Percentiles rank a stretch among this genome's conserved stretches.
These are phyloP conservation scores for Vicia villosa DNA, from an alignment of 306 rosid species.

Conservation along the genomic window DNA sequence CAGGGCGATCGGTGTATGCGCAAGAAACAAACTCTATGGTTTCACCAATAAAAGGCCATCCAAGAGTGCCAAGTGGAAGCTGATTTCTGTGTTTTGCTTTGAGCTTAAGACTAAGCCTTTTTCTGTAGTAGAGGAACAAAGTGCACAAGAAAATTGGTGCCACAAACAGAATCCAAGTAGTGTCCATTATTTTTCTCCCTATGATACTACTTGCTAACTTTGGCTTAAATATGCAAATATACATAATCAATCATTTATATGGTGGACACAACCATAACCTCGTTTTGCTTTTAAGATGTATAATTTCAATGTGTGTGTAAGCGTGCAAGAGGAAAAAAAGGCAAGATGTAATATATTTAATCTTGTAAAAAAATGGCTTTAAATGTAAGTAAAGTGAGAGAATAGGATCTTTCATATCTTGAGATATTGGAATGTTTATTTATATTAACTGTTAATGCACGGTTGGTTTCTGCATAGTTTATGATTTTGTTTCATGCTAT, in stretches of 20 bases:
- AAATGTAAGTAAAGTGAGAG: slow-evolving; percentile 18
- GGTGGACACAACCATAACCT: slow-evolving; percentile 48
- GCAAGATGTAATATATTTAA: slow-evolving; percentile 3
- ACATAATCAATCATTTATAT: slow-evolving; percentile 49
- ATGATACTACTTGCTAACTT: slow-evolving; percentile 37
- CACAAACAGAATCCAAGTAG: slow-evolving; percentile 56
- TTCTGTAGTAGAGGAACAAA: slow-evolving; percentile 53
- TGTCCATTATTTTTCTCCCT: slow-evolving; percentile 62
- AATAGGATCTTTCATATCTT: slow-evolving; percentile 13
- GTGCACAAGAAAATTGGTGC: slow-evolving; percentile 48
- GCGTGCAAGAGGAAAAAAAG: slow-evolving; percentile 47
- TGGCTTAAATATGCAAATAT: slow-evolving; percentile 56
- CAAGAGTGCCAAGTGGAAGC: slow-evolving; percentile 87
- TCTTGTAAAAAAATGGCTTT: slow-evolving; percentile 6
- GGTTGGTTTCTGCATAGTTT: slow-evolving; percentile 30
- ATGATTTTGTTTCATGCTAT: slow-evolving; percentile 31
- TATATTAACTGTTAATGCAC: slow-evolving; percentile 25
- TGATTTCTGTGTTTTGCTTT: slow-evolving; percentile 49
- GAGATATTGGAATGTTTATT: slow-evolving; percentile 7
- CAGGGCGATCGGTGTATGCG: slow-evolving; percentile 94
- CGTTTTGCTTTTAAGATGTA: slow-evolving; percentile 42
- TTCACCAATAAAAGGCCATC: slow-evolving; percentile 91
- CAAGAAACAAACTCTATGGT: slow-evolving; percentile 77
- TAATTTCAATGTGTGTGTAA: slow-evolving; percentile 49
- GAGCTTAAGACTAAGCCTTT: slow-evolving; percentile 39